Percentiles rank a stretch among this genome's conserved stretches.
Conservation (phyloP, 192 early-diverging fungal genomes). For the Rhizophagus prolifer region DNA sequence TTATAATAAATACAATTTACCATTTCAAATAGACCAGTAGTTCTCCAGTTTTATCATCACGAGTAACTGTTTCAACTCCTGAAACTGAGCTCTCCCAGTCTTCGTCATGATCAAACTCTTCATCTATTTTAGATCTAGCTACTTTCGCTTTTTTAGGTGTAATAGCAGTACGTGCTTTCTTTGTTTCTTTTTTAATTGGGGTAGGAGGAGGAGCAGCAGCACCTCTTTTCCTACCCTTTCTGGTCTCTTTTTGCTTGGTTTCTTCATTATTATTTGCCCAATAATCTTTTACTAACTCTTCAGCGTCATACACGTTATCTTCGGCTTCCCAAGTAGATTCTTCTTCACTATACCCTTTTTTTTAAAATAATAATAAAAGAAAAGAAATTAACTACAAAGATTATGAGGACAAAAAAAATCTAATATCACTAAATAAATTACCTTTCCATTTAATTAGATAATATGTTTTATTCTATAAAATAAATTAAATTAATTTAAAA, state of each 20-base stretch:
- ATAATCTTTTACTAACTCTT: constrained; percentile 25
- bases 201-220: not conserved
- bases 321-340: constrained; percentile 25
- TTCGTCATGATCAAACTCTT: constrained; percentile 5
- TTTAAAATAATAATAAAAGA: not conserved
- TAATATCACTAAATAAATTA: not conserved
- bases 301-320: constrained; percentile 20
- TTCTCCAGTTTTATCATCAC: constrained; percentile 31
- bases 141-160: constrained; percentile 7
- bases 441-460: constrained; percentile 31
- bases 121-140: constrained; percentile 1
- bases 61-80: constrained; percentile 28
- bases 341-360: constrained; percentile 17
- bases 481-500: not conserved
- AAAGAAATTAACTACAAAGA: not conserved
- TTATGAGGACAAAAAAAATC: no score
- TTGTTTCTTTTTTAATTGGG: not conserved
- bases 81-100: constrained; percentile 19
- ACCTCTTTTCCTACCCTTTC: not conserved
- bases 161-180: not conserved
- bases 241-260: not conserved
- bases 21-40: constrained; percentile 29
- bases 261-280: constrained; percentile 3
- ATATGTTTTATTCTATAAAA: not conserved
- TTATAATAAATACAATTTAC: not conserved